phyloP scores from a whole-genome alignment of 2,329 filamentous ascomycete genomes.

The Zymoseptoria crescenta region DNA sequence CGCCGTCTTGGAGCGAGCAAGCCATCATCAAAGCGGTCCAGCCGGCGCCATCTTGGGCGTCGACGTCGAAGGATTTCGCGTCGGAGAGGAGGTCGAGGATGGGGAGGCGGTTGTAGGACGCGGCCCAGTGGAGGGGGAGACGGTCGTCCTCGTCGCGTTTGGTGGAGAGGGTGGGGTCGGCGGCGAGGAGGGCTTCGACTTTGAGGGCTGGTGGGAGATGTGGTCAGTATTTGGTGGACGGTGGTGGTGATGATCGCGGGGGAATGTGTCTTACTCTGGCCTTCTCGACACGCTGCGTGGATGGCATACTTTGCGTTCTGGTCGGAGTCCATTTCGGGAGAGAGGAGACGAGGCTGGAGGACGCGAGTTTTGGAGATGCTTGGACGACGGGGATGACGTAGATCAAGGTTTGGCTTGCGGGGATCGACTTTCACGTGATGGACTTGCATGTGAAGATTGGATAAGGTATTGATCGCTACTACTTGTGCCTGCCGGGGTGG shows the following conservation, averaged over 20 bases:
- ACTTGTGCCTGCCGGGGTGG: too few species aligned
- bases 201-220: constrained; percentile 48
- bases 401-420: too few species aligned
- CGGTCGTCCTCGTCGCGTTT: constrained; percentile 78
- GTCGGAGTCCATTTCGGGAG: constrained; percentile 23
- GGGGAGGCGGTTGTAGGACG: constrained; percentile 68
- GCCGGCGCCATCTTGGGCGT: constrained; percentile 70
- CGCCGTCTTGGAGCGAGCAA: constrained; percentile 63
- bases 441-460: too few species aligned
- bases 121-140: constrained; percentile 88
- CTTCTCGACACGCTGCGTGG: constrained; percentile 79
- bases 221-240: too few species aligned
- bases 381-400: too few species aligned
- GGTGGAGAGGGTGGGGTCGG: constrained; percentile 68
- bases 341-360: not conserved
- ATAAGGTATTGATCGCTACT: too few species aligned
- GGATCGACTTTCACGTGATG: too few species aligned
- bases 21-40: constrained; percentile 85
- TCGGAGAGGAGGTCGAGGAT: constrained; percentile 68
- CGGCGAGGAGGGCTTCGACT: constrained; percentile 67
- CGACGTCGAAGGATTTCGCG: constrained; percentile 68
- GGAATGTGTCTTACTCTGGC: constrained; percentile 55
- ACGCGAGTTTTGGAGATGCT: not conserved
- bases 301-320: constrained; percentile 64
- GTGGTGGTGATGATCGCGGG: not conserved